phyloP scores from a whole-genome alignment of 768 basidiomycete genomes.

The Pisolithus orientalis region DNA sequence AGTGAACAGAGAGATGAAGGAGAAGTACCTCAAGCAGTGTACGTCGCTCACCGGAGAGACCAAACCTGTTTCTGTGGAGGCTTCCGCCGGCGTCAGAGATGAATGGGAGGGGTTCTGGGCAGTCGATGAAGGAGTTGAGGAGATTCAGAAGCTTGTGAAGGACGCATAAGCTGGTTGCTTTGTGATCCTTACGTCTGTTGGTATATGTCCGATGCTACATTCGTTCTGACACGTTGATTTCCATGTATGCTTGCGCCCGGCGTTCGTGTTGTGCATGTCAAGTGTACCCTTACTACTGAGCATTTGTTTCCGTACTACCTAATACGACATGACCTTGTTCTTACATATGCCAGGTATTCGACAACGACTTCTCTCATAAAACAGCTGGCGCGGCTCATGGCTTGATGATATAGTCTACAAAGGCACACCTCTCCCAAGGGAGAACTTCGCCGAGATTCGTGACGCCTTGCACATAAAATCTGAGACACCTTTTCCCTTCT shows the following conservation, averaged over 20 bases:
- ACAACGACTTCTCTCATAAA: not conserved
- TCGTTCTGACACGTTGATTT: too few species aligned
- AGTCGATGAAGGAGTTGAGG: constrained; percentile 67
- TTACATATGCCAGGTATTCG: not conserved
- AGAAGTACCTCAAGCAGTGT: constrained; percentile 29
- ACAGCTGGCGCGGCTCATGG: not conserved
- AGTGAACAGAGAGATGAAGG: constrained; percentile 50
- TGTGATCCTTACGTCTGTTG: too few species aligned
- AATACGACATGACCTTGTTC: not conserved
- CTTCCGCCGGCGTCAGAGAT: constrained; percentile 6
- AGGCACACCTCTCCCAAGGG: constrained; percentile 37
- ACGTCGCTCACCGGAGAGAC: constrained; percentile 4
- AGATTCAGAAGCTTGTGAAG: constrained; percentile 62
- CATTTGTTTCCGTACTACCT: not conserved
- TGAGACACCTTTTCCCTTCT: constrained; percentile 21
- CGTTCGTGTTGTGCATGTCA: too few species aligned
- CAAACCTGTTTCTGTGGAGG: not conserved
- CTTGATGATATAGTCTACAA: constrained; percentile 25
- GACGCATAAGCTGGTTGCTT: constrained; percentile 28
- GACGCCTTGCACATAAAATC: constrained; percentile 64
- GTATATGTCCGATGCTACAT: too few species aligned
- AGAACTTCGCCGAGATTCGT: constrained; percentile 48
- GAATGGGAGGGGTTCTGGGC: constrained; percentile 53
- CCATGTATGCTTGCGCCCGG: too few species aligned
- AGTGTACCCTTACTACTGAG: too few species aligned